Conservation (phyloP, 139 green algal species). For the Marvania coccoides region DNA sequence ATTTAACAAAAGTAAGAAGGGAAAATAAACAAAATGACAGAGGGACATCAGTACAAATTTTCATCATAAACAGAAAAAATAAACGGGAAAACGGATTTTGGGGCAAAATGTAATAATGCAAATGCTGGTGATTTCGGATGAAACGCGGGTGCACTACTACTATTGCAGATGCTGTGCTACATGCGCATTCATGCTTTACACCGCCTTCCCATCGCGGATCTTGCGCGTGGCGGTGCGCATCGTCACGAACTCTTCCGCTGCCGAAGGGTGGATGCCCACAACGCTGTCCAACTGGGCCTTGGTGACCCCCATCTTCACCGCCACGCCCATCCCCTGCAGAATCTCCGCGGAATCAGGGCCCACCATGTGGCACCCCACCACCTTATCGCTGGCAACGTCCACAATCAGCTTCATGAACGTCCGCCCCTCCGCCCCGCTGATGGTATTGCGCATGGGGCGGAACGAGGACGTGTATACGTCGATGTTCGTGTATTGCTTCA, state of each 20-base stretch:
- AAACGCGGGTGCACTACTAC: too few species aligned
- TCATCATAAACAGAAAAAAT: too few species aligned
- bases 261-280: conserved; percentile 90
- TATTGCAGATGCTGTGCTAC: too few species aligned
- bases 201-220: conserved; percentile 1
- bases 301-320: conserved; percentile 83
- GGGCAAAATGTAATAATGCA: too few species aligned
- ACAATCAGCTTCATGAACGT: conserved; percentile 92
- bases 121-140: too few species aligned
- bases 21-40: too few species aligned
- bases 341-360: conserved; percentile 89
- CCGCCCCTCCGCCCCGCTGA: conserved; percentile 69
- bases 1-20: too few species aligned
- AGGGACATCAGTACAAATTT: too few species aligned
- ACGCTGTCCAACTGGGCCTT: conserved; percentile 87
- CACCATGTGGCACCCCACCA: conserved; percentile 93
- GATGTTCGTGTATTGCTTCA: conserved; percentile 57
- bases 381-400: conserved; percentile 60
- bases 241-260: conserved; percentile 95
- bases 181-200: too few species aligned
- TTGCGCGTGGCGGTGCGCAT: conserved; percentile 55
- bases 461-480: conserved; percentile 86
- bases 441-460: conserved; percentile 89
- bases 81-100: too few species aligned
- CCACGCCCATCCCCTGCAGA: conserved; percentile 93